Base-by-base conservation (phyloP, 2,329 filamentous ascomycete genomes). In the Scytalidium lignicola region DNA sequence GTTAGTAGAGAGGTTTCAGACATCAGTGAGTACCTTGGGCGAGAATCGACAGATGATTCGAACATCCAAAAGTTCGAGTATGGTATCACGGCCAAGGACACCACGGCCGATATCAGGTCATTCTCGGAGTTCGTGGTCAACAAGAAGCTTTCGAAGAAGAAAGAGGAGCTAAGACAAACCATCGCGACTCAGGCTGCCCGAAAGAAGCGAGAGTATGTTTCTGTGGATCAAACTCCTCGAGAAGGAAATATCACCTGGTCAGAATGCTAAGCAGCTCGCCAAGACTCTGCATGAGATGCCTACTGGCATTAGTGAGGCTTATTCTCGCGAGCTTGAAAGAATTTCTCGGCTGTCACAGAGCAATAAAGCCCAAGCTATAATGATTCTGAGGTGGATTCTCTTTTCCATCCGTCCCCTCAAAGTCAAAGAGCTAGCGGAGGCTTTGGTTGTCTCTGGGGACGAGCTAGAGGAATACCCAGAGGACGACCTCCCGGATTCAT, bases 371-470 rank as follows among this genome's bases (percentile, higher is more conserved):
- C 42, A 44, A 21, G 49, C 49, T 8, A 39, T 59, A 44, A 46
- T 43, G 15, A 55, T 57, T 41, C 44, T 59, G 15, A 53, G 56
- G 20, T 58, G 50, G 56, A 28, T 49, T 23, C 43, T 43, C 29
- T 59, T 59, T 51, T 52, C 54, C 2, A 8, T 51, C 19, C 41
- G 49, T 20, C 52, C 56, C 10, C 52, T 59, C 20, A 55, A 50
- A n/a, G 46, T 59, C 39, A 41, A 44, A 6, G 54, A 57, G 43
- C 22, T 59, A 6, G 48, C 50, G 28, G 56, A 59, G 46, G 55
- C 54, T 29, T 43, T 58, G 12, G 20, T 42, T 23, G 39, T 57
- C 18, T 22, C 28, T 19, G 47, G 50, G 43, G 50, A 58, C 1
- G 12, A 55, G n/a, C n/a, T n/a, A n/a, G n/a, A n/a, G n/a, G n/a